Evolutionary conservation across 2,329 filamentous ascomycete genomes (phyloP), one percentile per base, ranked within the genome.

Genomic region (Paraconiothyrium sp.): DNA sequence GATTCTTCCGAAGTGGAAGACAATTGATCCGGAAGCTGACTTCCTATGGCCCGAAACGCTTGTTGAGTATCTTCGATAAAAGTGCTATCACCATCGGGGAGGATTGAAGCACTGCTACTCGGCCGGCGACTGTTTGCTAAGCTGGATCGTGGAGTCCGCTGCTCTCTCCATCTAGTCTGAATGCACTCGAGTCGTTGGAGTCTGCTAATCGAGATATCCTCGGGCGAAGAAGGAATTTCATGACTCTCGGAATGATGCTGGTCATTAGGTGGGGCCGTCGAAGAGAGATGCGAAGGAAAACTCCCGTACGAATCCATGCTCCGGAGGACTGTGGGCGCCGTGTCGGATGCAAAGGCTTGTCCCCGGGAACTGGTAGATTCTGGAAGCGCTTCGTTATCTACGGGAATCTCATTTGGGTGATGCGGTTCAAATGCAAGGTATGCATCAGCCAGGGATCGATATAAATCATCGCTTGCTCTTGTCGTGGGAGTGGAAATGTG

Each of bases 401-500:
- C 16, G 14, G 32, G 8, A 5, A 16, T 14, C 10, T 50, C 27
- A 4, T 34, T 37, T 7, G 32, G 39, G 13, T 37, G 50, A 41
- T 58, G 47, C 2, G 72, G 62, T 32, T 77, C 67, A 58, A 82
- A 82, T 27, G 67, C 64, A n/a, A 72, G 58, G 67, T 84, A 84
- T 11, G 78, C 77, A 30, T 72, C 66, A 13, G 80, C 80, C 61
- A 83, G 70, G 47, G 75, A 73, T 50, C 72, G 74, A 61, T 78
- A 82, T 4, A 75, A 62, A 41, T 81, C 75, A 71, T 84, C 83
- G 61, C 80, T 77, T 43, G 74, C 72, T 34, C 72, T 75, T 41
- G 76, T 79, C 9, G 79, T 77, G 9, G 81, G 73, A 7, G 82
- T 78, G 60, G 81, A 81, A 44, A 82, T 79, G 67, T 84, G 83